Conservation (phyloP, 352 stramenopile species). For the Phytophthora sp. region DNA sequence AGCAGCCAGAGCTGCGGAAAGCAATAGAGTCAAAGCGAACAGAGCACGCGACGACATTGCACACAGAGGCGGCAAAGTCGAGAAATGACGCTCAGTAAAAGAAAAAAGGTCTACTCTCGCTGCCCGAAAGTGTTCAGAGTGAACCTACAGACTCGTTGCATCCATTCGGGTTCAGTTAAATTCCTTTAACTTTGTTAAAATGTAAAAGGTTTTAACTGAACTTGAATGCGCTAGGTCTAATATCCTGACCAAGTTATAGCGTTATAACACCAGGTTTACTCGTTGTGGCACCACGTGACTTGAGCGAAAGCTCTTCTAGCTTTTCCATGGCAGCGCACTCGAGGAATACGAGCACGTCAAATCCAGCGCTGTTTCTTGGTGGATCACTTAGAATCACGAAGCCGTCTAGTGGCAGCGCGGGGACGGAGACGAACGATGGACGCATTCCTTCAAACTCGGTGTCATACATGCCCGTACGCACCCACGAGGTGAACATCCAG, state of each 20-base stretch:
- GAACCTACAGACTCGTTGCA: constrained; percentile 7
- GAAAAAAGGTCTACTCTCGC: constrained; percentile 8
- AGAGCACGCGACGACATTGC: not conserved
- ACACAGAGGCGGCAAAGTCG: not conserved
- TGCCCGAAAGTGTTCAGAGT: constrained; percentile 5
- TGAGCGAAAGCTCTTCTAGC: constrained; percentile 21
- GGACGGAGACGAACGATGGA: constrained; percentile 41
- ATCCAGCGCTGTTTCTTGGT: constrained; percentile 25
- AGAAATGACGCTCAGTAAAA: too few relatives aligned
- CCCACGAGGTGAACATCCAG: constrained; percentile 69
- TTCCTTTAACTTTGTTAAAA: too few relatives aligned
- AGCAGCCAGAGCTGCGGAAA: not conserved
- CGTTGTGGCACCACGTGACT: constrained; percentile 7
- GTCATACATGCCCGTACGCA: constrained; percentile 63
- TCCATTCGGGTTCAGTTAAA: too few relatives aligned
- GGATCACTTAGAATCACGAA: constrained; percentile 55
- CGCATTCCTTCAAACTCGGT: constrained; percentile 48
- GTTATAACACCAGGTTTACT: constrained; percentile 6
- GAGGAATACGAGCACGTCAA: constrained; percentile 54
- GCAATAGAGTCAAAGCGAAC: not conserved
- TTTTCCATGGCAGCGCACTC: constrained; percentile 44
- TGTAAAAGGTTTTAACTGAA: too few relatives aligned
- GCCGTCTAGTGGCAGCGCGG: constrained; percentile 44
- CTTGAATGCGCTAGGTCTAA: too few relatives aligned
- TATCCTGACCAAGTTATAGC: not conserved